Base-by-base conservation (phyloP, 441 rosid species). In the Breynia disticha region DNA sequence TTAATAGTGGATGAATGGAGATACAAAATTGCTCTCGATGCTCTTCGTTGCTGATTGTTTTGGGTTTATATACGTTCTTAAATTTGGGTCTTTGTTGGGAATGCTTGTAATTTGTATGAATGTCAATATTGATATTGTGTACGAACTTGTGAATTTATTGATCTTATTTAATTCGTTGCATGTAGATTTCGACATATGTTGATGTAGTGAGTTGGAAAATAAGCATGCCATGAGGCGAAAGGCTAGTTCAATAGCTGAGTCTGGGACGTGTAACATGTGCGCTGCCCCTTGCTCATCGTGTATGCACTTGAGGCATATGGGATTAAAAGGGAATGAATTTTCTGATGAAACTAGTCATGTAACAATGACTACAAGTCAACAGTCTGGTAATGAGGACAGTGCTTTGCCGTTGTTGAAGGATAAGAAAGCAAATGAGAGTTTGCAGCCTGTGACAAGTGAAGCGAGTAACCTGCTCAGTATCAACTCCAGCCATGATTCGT, bases 221-320 rank as follows among this genome's bases (percentile, higher is more conserved):
- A 24, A 7, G 32, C 67, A 19, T 69, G 73, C 78, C 60, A 72
- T 70, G 82, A 73, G 71, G 74, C 79, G 59, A 67, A 78, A 71
- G 68, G 71, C 57, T 76, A 65, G 19, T 58, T 55, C 63, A 42
- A 67, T 60, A 67, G 67, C 59, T 61, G 90, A 83, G 69, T 86
- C 89, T 61, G 94, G 95, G 73, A 89, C 85, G 59, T 83, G 93
- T 70, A 83, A 83, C 70, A 82, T 79, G 58, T 85, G 88, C 65
- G 84, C 76, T 55, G 80, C 95, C 60, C 87, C 94, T 69, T 81
- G 95, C 75, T 83, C 94, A 53, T 91, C 94, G 46, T 91, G 96
- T 68, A 80, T 80, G 87, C 96, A 86, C 68, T 82, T 61, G 60
- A 76, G 68, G 62, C 59, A 59, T 55, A 71, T 78, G 73, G 86